phyloP scores from a whole-genome alignment of 768 basidiomycete species.

The Suillus subluteus region DNA sequence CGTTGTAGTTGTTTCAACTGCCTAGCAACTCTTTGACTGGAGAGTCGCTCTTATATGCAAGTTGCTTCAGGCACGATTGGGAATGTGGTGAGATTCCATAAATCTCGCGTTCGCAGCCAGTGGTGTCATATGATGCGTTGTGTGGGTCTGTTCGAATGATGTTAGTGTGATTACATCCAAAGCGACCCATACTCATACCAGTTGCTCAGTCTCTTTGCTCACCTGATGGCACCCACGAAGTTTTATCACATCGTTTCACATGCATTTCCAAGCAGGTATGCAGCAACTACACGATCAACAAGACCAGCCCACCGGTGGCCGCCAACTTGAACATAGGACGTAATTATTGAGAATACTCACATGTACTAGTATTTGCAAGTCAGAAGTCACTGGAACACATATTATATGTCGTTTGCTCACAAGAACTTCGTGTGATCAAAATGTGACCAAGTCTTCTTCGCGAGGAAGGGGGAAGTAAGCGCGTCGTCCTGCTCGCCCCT shows the following conservation, averaged over 20 bases:
- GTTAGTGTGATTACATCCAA: neutral
- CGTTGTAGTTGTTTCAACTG: neutral
- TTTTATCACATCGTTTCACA: neutral
- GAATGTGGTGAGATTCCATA: neutral
- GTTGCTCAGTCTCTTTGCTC: neutral
- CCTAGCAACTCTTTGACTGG: neutral
- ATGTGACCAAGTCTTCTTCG: neutral
- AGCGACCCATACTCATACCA: neutral
- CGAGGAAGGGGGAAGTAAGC: neutral
- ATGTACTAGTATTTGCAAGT: neutral
- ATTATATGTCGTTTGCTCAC: neutral
- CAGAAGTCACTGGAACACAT: neutral
- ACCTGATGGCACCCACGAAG: neutral
- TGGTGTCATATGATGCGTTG: neutral
- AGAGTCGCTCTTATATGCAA: neutral
- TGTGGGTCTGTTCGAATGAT: neutral
- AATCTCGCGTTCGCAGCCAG: neutral
- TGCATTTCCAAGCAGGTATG: neutral
- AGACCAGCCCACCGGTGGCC: neutral
- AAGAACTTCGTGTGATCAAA: neutral
- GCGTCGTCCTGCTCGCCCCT: neutral
- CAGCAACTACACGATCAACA: neutral
- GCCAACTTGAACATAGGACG: neutral
- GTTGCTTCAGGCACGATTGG: neutral
- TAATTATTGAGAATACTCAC: neutral